Evolutionary conservation across 2,329 filamentous ascomycete genomes (phyloP), one percentile per base, ranked within the genome.

Genomic region (Colletotrichum trifolii): DNA sequence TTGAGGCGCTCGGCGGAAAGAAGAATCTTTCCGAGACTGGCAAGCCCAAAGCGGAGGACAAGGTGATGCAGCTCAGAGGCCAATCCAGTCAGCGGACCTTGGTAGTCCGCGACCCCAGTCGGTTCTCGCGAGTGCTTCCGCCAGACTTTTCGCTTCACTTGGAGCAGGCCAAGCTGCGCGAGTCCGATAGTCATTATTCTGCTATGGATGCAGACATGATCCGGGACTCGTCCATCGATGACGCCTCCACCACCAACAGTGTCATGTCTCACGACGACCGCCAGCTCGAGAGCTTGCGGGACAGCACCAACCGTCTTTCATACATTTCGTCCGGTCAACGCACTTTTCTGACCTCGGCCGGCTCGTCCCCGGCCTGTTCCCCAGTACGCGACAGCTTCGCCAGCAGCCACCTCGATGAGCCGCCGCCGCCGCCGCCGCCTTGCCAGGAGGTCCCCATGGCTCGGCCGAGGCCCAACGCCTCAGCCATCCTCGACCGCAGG

Each of bases 1-100:
- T 95, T 55, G 89, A 92, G 70, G 81, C 82, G 6, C 77, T 92
- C 8, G 90, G 91, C 35, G 91, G 91, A 15, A 90, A 86, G 78
- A 89, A 86, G 74, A 81, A 82, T 60, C 74, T 86, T 33, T 85
- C 87, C 0, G 88, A 91, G 72, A 89, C 85, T 4, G 88, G 87
- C 43, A 82, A 78, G 65, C 81, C 82, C 1, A 84, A 83, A 66
- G 64, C 71, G 5, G 81, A 82, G 2, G 78, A 80, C 38, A 69
- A 73, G 10, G 53, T 66, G n/a, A 60, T 70, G 12, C 71, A 74
- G 35, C 68, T 81, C 15, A 76, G 73, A 58, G 74, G 76, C 36
- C 80, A 80, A 54, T 70, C 77, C 8, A 84, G 79, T 68, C 82
- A 84, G 65, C 79, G 81, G 47, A 80, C 79, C 1, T 70, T 83